phyloP scores from a whole-genome alignment of 768 basidiomycete species.

The Leccinum fibrillosum region DNA sequence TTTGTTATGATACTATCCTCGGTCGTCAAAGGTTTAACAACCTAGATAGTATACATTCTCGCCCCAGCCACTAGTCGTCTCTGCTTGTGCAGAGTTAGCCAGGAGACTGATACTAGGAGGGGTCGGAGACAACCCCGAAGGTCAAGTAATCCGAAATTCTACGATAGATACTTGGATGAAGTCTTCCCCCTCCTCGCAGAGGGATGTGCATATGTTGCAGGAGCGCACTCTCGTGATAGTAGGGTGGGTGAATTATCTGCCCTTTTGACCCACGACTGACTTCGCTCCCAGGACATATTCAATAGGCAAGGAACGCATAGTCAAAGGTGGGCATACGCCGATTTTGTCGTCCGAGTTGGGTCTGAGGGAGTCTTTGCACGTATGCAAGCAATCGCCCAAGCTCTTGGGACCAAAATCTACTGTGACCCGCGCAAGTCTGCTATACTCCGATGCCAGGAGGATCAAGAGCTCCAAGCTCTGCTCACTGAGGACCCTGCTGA shows the following conservation, averaged over 20 bases:
- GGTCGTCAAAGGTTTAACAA: conserved; percentile 1
- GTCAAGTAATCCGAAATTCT: conserved; percentile 24
- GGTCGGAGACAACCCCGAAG: conserved; percentile 24
- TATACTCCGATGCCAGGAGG: conserved; percentile 80
- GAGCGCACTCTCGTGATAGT: conserved; percentile 59
- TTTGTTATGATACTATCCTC: conserved; percentile 16
- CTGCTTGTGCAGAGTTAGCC: conserved; percentile 86
- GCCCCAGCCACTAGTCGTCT: conserved; percentile 90
- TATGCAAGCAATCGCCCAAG: conserved; percentile 73
- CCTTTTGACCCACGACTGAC: neutral
- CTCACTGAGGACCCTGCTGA: conserved; percentile 73
- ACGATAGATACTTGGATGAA: conserved; percentile 54
- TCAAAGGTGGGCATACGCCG: conserved; percentile 63
- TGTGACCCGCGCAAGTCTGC: conserved; percentile 83
- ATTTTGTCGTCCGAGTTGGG: neutral
- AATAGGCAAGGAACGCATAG: conserved; percentile 96
- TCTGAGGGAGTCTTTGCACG: neutral
- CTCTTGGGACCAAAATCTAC: conserved; percentile 79
- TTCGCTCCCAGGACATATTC: conserved; percentile 76
- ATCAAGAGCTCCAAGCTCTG: conserved; percentile 75
- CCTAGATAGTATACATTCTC: conserved; percentile 81
- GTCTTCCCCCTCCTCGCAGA: conserved; percentile 17
- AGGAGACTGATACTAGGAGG: conserved; percentile 49
- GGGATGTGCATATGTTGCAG: conserved; percentile 35
- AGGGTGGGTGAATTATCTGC: conserved; percentile 47